Percentiles rank a stretch among this genome's conserved stretches.
Conservation (phyloP, 306 rosid genomes). For the Cyclanthera cordifolia region DNA sequence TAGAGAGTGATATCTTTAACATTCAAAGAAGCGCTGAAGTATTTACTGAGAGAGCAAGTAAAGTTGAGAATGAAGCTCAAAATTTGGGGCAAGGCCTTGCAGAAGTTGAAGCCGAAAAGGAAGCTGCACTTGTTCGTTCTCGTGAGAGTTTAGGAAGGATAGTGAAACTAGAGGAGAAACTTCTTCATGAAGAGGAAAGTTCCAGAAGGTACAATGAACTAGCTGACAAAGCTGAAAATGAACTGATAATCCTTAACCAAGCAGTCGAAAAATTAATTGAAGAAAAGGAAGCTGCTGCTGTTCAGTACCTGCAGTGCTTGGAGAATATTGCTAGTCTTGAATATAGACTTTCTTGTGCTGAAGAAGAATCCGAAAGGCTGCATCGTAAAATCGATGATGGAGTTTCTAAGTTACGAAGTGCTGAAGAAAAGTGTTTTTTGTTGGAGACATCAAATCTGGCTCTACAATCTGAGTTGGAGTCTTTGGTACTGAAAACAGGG, state of each 20-base stretch:
- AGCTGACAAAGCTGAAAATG: constrained; percentile 44
- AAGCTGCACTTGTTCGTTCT: constrained; percentile 46
- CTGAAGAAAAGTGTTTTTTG: constrained; percentile 47
- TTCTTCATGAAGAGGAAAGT: constrained; percentile 49
- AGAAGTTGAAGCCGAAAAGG: constrained; percentile 61
- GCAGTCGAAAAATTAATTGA: constrained; percentile 45
- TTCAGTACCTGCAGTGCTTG: constrained; percentile 59
- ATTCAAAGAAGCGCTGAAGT: constrained; percentile 44
- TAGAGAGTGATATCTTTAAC: constrained; percentile 43
- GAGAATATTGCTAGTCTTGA: constrained; percentile 57
- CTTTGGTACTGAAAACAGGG: constrained; percentile 51
- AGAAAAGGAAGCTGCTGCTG: constrained; percentile 64
- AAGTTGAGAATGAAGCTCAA: constrained; percentile 50
- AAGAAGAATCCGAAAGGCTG: constrained; percentile 56
- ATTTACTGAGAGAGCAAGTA: constrained; percentile 46
- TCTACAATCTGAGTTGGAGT: constrained; percentile 61
- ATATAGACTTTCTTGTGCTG: constrained; percentile 44
- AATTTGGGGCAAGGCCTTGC: constrained; percentile 53
- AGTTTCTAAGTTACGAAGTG: constrained; percentile 41
- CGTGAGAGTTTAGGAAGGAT: constrained; percentile 36
- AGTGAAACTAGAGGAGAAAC: constrained; percentile 45
- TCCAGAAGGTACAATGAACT: constrained; percentile 36
- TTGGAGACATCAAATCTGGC: constrained; percentile 60
- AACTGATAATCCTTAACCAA: constrained; percentile 48
- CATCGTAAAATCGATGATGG: constrained; percentile 41